Evolutionary conservation across 2,329 filamentous ascomycete species (phyloP).

Genomic region (Xylariaceae sp.): DNA sequence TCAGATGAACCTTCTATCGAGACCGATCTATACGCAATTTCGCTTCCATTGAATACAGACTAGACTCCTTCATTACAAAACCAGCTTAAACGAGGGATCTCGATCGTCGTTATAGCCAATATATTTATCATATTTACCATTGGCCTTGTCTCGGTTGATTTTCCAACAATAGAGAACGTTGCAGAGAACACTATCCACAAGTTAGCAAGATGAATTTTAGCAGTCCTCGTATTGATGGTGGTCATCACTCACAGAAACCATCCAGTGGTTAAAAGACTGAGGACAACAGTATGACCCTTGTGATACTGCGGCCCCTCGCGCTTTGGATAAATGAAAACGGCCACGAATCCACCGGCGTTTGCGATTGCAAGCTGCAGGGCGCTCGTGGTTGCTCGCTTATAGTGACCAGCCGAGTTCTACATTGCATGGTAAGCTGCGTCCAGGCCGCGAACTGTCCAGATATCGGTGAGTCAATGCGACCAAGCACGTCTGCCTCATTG

Average conservation of each 20-base stretch:
- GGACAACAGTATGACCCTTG: conserved; percentile 65
- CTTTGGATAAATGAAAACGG: conserved; percentile 67
- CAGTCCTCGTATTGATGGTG: not conserved
- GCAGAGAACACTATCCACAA: conserved; percentile 55
- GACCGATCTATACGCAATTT: too few species aligned
- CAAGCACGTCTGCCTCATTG: not conserved
- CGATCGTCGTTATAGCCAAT: conserved; percentile 66
- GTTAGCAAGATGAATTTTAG: conserved; percentile 23
- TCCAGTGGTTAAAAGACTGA: conserved; percentile 65
- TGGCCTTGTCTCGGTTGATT: conserved; percentile 67
- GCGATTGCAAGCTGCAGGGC: conserved; percentile 71
- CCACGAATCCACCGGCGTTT: conserved; percentile 71
- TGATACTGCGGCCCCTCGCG: conserved; percentile 63
- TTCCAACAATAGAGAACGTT: conserved; percentile 70
- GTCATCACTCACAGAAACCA: conserved; percentile 66
- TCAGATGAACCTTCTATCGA: too few species aligned
- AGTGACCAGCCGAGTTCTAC: conserved; percentile 69
- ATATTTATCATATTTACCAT: conserved; percentile 65
- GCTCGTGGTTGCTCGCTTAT: conserved; percentile 72
- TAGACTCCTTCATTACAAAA: conserved; percentile 52
- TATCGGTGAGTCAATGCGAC: not conserved
- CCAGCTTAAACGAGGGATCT: conserved; percentile 66
- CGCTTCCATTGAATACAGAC: not conserved
- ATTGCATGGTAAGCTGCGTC: conserved; percentile 17
- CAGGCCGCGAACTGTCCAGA: not conserved